phyloP scores from a whole-genome alignment of 805 yeast genomes.

The Myxozyma vanderwaltii region DNA sequence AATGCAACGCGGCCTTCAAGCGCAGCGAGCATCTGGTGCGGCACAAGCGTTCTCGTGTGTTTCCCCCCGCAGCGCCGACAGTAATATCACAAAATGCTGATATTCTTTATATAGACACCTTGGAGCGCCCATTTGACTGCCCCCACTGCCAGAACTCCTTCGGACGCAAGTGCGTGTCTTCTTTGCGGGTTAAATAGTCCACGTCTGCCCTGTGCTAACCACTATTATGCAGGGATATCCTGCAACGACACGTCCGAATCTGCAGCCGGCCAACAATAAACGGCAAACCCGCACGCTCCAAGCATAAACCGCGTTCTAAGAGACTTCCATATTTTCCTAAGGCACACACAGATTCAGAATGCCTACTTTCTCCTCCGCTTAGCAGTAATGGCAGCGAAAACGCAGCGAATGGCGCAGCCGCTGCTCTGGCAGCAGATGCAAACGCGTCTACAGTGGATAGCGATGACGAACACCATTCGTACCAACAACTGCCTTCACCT shows the following conservation, averaged over 20 bases:
- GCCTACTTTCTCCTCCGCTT: constrained; percentile 9
- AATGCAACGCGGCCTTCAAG: constrained; percentile 31
- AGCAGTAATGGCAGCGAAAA: constrained; percentile 12
- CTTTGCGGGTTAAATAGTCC: not conserved
- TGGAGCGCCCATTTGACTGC: constrained; percentile 67
- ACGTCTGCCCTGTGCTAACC: no score
- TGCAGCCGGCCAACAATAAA: not conserved
- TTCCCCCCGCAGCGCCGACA: not conserved
- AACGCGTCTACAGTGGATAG: not conserved
- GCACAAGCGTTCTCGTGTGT: constrained; percentile 64
- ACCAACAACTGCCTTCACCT: constrained; percentile 4
- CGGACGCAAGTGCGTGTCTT: constrained; percentile 25
- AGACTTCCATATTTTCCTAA: not conserved
- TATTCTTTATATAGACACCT: constrained; percentile 48
- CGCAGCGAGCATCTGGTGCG: constrained; percentile 48
- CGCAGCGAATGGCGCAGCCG: constrained; percentile 4
- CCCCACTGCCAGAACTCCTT: constrained; percentile 29
- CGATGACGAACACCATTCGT: not conserved
- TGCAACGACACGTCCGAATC: constrained; percentile 8
- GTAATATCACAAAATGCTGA: not conserved
- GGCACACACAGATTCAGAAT: not conserved
- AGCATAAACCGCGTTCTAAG: constrained; percentile 3
- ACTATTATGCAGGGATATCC: not conserved
- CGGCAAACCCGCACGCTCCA: not conserved
- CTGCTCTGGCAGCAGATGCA: not conserved